These are phyloP conservation scores for Penicillium sp. DNA, from an alignment of 2,329 filamentous ascomycete genomes.

Conservation along the genomic window DNA sequence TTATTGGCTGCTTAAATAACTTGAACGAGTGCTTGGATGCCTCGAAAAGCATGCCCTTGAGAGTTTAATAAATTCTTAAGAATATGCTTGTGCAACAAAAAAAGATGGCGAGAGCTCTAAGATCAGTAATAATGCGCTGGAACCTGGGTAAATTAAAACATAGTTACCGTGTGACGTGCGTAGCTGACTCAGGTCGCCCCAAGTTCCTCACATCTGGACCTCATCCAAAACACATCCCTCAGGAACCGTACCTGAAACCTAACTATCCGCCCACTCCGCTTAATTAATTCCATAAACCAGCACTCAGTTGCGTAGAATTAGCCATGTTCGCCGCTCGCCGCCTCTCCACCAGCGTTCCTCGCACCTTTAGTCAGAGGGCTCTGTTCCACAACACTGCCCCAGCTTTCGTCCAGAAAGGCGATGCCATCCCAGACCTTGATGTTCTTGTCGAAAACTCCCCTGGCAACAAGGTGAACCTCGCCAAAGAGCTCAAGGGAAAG, in stretches of 20 bases:
- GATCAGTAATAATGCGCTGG: background rate
- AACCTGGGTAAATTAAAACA: background rate
- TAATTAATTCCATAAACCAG: background rate
- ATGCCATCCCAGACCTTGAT: slow-evolving; percentile 76
- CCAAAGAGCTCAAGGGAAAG: slow-evolving; percentile 75
- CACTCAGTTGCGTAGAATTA: slow-evolving; percentile 7
- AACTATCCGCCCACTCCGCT: background rate
- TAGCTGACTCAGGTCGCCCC: slow-evolving; percentile 8
- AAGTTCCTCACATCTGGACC: slow-evolving; percentile 7
- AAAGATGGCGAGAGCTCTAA: background rate
- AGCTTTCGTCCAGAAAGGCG: slow-evolving; percentile 72
- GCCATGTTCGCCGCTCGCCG: slow-evolving; percentile 47
- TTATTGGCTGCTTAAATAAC: too few species aligned
- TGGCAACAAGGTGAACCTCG: slow-evolving; percentile 87
- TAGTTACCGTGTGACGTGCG: slow-evolving; percentile 4
- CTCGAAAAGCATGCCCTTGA: too few species aligned
- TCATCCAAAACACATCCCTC: slow-evolving; percentile 7
- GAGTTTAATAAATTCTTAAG: too few species aligned
- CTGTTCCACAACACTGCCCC: slow-evolving; percentile 47
- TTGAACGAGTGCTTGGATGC: too few species aligned
- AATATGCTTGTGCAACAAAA: background rate
- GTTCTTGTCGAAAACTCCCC: slow-evolving; percentile 84
- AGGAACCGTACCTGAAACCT: slow-evolving; percentile 6
- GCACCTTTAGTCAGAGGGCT: slow-evolving; percentile 36
- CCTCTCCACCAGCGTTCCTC: slow-evolving; percentile 37